Percentiles rank a stretch among this genome's conserved stretches.
Evolutionary conservation across 2,329 filamentous ascomycete species (phyloP).

Genomic region (Epicoccum nigrum): DNA sequence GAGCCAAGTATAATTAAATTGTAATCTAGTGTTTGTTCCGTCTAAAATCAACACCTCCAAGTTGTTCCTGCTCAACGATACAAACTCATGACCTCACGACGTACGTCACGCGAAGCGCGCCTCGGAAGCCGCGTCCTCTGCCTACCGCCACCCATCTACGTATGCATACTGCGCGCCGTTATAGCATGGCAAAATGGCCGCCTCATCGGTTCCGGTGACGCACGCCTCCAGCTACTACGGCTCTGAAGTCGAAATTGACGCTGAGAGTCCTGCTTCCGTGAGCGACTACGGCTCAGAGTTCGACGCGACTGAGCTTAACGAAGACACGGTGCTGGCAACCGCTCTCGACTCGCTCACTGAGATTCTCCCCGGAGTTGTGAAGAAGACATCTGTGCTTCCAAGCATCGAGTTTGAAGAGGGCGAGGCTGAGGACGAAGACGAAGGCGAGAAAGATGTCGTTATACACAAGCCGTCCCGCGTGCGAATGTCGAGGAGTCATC

Average conservation of each 20-base stretch:
- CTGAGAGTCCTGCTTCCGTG: constrained; percentile 46
- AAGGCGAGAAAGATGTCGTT: constrained; percentile 52
- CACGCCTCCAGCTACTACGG: constrained; percentile 63
- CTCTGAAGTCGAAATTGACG: constrained; percentile 60
- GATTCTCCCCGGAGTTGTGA: background rate
- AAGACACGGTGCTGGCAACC: constrained; percentile 19
- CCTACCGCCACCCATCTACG: constrained; percentile 7
- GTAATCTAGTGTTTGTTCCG: too few relatives aligned
- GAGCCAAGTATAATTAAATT: too few relatives aligned
- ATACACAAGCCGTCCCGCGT: constrained; percentile 37
- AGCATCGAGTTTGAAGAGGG: constrained; percentile 33
- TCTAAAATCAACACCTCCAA: too few relatives aligned
- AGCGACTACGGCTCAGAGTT: constrained; percentile 73
- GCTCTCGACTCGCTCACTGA: constrained; percentile 19
- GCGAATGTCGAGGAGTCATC: constrained; percentile 23
- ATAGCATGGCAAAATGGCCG: constrained; percentile 38
- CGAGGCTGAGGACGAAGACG: constrained; percentile 28
- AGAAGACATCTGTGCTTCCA: constrained; percentile 20
- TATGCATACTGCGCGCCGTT: constrained; percentile 1
- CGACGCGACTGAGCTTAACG: constrained; percentile 36
- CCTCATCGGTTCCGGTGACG: constrained; percentile 16
- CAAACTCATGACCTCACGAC: too few relatives aligned
- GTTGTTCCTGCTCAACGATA: too few relatives aligned
- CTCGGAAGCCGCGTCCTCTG: constrained; percentile 12
- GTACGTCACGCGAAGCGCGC: constrained; percentile 17